phyloP scores from a whole-genome alignment of 352 stramenopile species.

The Lagenidium sp. region DNA sequence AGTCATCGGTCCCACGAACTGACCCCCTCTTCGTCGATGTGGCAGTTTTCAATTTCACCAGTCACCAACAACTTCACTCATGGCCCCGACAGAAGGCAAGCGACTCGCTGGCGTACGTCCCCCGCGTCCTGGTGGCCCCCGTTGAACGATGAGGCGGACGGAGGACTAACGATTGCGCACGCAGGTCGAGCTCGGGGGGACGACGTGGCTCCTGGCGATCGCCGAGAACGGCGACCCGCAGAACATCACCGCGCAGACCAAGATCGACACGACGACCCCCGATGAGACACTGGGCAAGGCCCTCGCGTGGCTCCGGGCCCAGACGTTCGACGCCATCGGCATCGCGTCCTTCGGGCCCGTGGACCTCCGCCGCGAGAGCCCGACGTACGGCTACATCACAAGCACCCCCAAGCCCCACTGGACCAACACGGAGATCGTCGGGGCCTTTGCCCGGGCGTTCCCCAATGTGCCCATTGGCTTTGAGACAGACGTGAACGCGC shows the following conservation, averaged over 20 bases:
- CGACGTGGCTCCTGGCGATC: conserved; percentile 91
- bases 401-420: conserved; percentile 93
- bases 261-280: conserved; percentile 84
- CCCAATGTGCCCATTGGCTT: conserved; percentile 78
- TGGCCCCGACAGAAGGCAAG: too few relatives aligned
- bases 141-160: too few relatives aligned
- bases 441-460: conserved; percentile 68
- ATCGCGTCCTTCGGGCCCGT: conserved; percentile 94
- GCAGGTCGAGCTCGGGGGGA: conserved; percentile 92
- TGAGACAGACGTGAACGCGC: conserved; percentile 98
- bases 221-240: conserved; percentile 77
- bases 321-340: conserved; percentile 76
- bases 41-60: too few relatives aligned
- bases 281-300: conserved; percentile 74
- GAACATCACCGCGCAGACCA: conserved; percentile 82
- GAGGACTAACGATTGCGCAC: not conserved
- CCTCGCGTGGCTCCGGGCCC: conserved; percentile 75
- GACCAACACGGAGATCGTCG: conserved; percentile 74
- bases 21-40: too few relatives aligned
- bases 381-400: conserved; percentile 93
- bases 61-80: too few relatives aligned
- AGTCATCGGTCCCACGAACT: too few relatives aligned
- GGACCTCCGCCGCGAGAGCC: conserved; percentile 70
- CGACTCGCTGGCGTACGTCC: conserved; percentile 27
- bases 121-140: too few relatives aligned